Evolutionary conservation across 306 rosid genomes (phyloP).

Genomic region (Pachyrhizus erosus): DNA sequence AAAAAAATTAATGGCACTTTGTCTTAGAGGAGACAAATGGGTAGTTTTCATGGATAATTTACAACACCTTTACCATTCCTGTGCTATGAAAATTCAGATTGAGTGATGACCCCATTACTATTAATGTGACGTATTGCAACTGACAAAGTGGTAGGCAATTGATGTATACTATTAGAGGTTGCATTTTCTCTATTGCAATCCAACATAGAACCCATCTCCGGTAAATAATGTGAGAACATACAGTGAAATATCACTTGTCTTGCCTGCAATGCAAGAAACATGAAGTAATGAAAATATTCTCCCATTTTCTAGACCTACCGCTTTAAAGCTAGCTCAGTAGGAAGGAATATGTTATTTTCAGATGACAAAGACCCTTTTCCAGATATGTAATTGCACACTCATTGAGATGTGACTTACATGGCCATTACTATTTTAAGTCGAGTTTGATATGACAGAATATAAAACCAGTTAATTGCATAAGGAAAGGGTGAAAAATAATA

Average conservation of each 20-base stretch:
- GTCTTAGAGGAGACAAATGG: neutral
- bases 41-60: neutral
- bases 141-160: constrained; percentile 3
- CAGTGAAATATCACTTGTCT: neutral
- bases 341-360: constrained; percentile 13
- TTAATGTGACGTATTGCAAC: constrained; percentile 11
- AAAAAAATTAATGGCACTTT: neutral
- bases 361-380: constrained; percentile 28
- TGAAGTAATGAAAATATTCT: neutral
- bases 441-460: neutral
- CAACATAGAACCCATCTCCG: neutral
- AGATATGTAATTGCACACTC: neutral
- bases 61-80: neutral
- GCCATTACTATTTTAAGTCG: constrained; percentile 7
- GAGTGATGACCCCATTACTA: neutral
- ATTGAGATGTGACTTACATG: constrained; percentile 27
- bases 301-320: neutral
- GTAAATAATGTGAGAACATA: neutral
- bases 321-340: neutral
- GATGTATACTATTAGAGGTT: neutral
- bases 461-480: neutral
- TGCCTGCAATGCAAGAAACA: constrained; percentile 22
- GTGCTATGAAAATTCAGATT: constrained; percentile 6
- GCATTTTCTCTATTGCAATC: constrained; percentile 28
- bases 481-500: neutral